Evolutionary conservation across 1,139 yeast species (phyloP).

Genomic region (Geotrichum cucujoidarum): DNA sequence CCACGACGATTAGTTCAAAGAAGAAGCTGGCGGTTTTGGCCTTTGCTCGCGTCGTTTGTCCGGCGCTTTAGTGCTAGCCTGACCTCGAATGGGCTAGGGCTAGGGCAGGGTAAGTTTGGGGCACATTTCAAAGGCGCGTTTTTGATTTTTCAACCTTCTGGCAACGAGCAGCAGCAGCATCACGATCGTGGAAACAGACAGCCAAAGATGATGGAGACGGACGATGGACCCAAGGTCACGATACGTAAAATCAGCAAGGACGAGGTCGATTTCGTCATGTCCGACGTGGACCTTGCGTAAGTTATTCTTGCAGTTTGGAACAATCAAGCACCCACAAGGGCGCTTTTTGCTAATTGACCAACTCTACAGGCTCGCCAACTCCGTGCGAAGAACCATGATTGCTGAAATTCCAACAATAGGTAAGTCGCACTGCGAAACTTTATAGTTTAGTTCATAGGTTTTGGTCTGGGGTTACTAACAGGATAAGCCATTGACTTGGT

Average conservation of each 20-base stretch:
- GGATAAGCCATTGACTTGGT: slow-evolving; percentile 80
- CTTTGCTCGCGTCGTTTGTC: too few species aligned
- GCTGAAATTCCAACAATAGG: slow-evolving; percentile 87
- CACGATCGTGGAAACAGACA: not conserved
- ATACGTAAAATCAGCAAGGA: slow-evolving; percentile 82
- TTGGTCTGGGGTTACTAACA: not conserved
- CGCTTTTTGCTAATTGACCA: not conserved
- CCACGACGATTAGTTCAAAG: too few species aligned
- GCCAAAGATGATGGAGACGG: slow-evolving; percentile 32
- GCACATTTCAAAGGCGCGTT: too few species aligned
- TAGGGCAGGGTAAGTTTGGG: too few species aligned
- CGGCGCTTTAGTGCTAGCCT: too few species aligned
- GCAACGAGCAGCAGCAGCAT: too few species aligned
- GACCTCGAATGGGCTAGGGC: too few species aligned
- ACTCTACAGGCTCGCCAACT: slow-evolving; percentile 60
- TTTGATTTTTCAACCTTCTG: too few species aligned
- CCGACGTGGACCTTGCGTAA: slow-evolving; percentile 76
- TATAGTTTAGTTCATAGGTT: too few species aligned
- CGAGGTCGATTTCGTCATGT: slow-evolving; percentile 82
- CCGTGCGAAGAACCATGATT: slow-evolving; percentile 83
- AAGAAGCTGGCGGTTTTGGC: too few species aligned
- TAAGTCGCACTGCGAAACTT: slow-evolving; percentile 14
- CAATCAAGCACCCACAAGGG: not conserved
- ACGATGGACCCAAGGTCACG: slow-evolving; percentile 72
- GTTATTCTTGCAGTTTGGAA: slow-evolving; percentile 23